Evolutionary conservation across 1,284 basidiomycete species (phyloP), one percentile per base, ranked within the genome.

Genomic region (Puccinia hordei): DNA sequence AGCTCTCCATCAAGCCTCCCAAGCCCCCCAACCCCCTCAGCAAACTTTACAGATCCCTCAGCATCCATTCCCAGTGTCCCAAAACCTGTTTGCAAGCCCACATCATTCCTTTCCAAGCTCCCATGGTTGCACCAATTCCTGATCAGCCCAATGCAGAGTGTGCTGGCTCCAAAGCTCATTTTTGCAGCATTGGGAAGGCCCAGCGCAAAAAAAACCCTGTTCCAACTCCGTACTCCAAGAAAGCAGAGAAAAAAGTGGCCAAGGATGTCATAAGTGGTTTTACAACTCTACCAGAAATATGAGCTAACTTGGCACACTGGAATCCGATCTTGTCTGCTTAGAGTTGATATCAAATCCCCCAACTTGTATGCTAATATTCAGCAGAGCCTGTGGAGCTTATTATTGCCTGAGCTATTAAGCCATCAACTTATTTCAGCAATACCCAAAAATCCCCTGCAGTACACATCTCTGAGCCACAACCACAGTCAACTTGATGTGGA

Each of bases 91-190:
- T 12, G n/a, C 12, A 59, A 8, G 27, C 57, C 27, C 24, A n/a
- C n/a, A n/a, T n/a, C n/a, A n/a, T n/a, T n/a, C n/a, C n/a, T n/a
- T n/a, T n/a, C n/a, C n/a, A n/a, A n/a, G n/a, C n/a, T 59, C 6
- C 6, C 8, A 33, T 5, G 8, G 24, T 59, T 30, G 15, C 19
- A 24, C 53, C 53, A 8, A 10, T n/a, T 35, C 61, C 61, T 4
- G 17, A n/a, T 27, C 27, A 13, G 13, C 17, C 30, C 15, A 63
- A 41, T 63, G 19, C 35, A 9, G 61, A 33, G 1, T 63, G 61
- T 41, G 61, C 61, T 35, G 61, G 61, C 27, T 63, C 61, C 6
- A 63, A 63, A 15, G 61, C 61, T 41, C n/a, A 63, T 41, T 63
- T 63, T n/a, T 22, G 30, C 10, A 35, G 61, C n/a, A 19, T 35